Base-by-base conservation (phyloP, 2,329 filamentous ascomycete genomes). In the Xylaria sp. region DNA sequence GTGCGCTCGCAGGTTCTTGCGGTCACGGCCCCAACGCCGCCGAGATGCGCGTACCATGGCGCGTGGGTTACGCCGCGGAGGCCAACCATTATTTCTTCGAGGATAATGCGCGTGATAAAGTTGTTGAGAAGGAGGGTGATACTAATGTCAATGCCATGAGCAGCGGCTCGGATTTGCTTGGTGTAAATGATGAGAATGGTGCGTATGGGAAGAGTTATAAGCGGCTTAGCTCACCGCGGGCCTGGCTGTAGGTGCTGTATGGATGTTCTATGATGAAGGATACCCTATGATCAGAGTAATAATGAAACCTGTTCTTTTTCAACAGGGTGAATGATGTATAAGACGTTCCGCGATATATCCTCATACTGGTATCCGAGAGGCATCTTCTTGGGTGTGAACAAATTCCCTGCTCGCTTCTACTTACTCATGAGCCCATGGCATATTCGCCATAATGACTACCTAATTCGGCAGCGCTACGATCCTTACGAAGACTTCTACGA, bases 41-140 rank as follows among this genome's bases (percentile, higher is more conserved):
- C 15, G 71, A 74, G 58, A 66, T 78, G 70, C 62, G 67, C 10
- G 70, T 75, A 1, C 74, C 74, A 2, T 78, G 73, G 73, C 72
- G 71, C 57, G 73, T 78, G 4, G 71, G 63, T 10, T 78, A 77
- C 52, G 70, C 70, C 5, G 61, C 73, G 8, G 68, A 64, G 9
- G 66, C 72, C 10, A 78, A 78, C 63, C 77, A 78, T 37, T 78
- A 78, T 32, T 78, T 72, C 73, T 76, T 78, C 69, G 73, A 78
- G 64, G 73, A 76, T 28, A 50, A 12, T 1, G 20, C 8, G 28
- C 18, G 51, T 15, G 46, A 3, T 15, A 13, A 28, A 18, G 32
- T 13, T n/a, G 1, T 9, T 44, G 48, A 34, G 6, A 54, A 23
- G 12, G 20, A 37, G 2, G 41, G 15, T 9, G n/a, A 6, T 23